Evolutionary conservation across 352 stramenopile species (phyloP).

Genomic region (Pythium folliculosum): DNA sequence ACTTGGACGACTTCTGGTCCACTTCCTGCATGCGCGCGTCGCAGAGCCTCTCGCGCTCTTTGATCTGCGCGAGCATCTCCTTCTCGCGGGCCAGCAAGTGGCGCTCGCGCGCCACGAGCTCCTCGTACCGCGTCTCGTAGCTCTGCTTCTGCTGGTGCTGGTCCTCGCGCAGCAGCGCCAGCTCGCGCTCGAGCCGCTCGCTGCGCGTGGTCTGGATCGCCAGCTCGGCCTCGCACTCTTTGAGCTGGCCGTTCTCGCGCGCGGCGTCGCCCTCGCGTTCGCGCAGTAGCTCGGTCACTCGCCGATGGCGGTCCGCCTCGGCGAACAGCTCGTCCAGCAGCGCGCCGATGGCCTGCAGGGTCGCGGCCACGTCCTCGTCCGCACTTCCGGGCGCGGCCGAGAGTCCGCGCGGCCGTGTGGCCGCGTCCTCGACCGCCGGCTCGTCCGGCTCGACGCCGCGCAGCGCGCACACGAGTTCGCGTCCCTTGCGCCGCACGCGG

Average conservation of each 20-base stretch:
- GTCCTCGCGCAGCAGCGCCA: slow-evolving; percentile 1
- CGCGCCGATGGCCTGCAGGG: slow-evolving; percentile 49
- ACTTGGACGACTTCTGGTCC: slow-evolving; percentile 14
- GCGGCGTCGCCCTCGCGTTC: slow-evolving; percentile 29
- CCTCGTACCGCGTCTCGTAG: slow-evolving; percentile 14
- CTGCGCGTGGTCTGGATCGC: slow-evolving; percentile 4
- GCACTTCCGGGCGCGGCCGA: slow-evolving; percentile 9
- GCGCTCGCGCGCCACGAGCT: slow-evolving; percentile 18
- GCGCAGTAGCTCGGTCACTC: slow-evolving; percentile 40
- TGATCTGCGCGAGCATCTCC: slow-evolving; percentile 8
- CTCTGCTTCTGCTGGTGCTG: not conserved
- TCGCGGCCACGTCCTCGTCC: slow-evolving; percentile 34
- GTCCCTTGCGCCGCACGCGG: not conserved
- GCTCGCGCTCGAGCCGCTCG: slow-evolving; percentile 10
- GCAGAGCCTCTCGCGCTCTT: slow-evolving; percentile 19
- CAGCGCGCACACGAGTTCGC: not conserved
- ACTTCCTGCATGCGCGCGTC: slow-evolving; percentile 18
- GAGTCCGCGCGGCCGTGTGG: slow-evolving; percentile 13
- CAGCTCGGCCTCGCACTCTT: slow-evolving; percentile 18
- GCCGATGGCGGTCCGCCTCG: slow-evolving; percentile 50
- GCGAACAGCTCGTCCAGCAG: slow-evolving; percentile 58
- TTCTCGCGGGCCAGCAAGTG: slow-evolving; percentile 15
- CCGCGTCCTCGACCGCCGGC: not conserved
- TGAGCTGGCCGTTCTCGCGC: slow-evolving; percentile 13
- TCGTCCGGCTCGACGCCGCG: not conserved